These are phyloP conservation scores for Stipa capillata DNA, from an alignment of 176 grass and related monocot genomes.

Conservation along the genomic window DNA sequence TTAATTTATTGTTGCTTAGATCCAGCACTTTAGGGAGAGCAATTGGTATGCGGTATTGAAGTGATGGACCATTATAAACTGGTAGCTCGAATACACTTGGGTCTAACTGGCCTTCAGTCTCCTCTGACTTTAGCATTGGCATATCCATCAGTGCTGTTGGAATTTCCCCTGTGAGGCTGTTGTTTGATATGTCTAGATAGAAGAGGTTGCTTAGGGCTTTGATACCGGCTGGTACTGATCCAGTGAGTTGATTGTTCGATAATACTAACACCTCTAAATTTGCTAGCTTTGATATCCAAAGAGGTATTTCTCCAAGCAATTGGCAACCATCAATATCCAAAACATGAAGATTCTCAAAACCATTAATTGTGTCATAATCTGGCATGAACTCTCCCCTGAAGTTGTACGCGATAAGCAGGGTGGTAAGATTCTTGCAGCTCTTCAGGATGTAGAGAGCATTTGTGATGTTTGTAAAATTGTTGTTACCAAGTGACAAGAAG, in stretches of 20 bases:
- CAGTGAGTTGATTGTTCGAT: not conserved
- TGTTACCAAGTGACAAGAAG: not conserved
- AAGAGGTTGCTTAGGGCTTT: not conserved
- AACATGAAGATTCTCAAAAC: slow-evolving; percentile 21
- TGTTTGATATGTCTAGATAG: slow-evolving; percentile 15
- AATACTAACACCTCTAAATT: not conserved
- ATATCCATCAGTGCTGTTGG: not conserved
- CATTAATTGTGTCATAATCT: not conserved
- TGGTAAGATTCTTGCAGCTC: not conserved
- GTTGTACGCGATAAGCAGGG: not conserved
- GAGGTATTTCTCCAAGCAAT: not conserved
- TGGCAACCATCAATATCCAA: not conserved
- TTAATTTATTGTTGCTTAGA: not conserved
- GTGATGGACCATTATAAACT: not conserved
- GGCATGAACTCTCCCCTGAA: slow-evolving; percentile 9
- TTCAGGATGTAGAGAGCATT: slow-evolving; percentile 9
- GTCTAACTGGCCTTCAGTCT: not conserved
- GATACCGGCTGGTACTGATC: slow-evolving; percentile 18
- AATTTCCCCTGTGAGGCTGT: not conserved
- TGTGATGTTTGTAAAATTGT: slow-evolving; percentile 3
- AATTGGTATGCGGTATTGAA: not conserved
- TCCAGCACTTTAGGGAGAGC: not conserved
- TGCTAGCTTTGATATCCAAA: slow-evolving; percentile 22
- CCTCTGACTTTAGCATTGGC: not conserved
- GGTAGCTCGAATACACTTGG: not conserved